Evolutionary conservation across 1,284 basidiomycete genomes (phyloP).

Genomic region (Grifola frondosa): DNA sequence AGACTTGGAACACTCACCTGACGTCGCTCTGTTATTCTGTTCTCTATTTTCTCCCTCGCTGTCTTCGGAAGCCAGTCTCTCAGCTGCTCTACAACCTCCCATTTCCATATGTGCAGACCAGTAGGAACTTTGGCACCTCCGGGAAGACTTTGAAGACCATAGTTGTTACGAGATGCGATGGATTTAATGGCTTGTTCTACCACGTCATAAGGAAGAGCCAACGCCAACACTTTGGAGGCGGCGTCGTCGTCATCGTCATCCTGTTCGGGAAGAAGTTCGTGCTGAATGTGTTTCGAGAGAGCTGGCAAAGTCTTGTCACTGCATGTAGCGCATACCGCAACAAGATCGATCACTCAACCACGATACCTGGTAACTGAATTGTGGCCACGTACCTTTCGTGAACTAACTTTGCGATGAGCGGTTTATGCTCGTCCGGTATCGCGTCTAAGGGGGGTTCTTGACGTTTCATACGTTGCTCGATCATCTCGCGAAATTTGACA

Average conservation of each 20-base stretch:
- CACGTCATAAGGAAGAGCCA: constrained; percentile 48
- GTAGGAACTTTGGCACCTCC: constrained; percentile 54
- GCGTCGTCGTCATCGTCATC: constrained; percentile 52
- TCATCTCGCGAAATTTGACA: constrained; percentile 70
- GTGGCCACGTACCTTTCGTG: constrained; percentile 67
- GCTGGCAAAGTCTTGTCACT: constrained; percentile 69
- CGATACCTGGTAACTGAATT: neutral
- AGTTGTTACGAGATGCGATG: constrained; percentile 67
- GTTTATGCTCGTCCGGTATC: constrained; percentile 67
- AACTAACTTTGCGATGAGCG: constrained; percentile 76
- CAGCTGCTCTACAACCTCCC: constrained; percentile 71
- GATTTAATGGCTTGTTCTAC: constrained; percentile 64
- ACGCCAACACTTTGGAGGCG: constrained; percentile 20
- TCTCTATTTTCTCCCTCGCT: constrained; percentile 61
- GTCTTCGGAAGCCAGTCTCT: constrained; percentile 70
- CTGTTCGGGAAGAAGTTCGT: constrained; percentile 55
- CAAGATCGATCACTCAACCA: neutral
- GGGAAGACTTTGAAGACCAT: constrained; percentile 58
- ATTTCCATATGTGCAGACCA: constrained; percentile 77
- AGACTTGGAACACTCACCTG: constrained; percentile 45
- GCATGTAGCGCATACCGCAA: neutral
- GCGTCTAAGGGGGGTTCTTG: constrained; percentile 47
- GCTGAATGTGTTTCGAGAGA: constrained; percentile 65
- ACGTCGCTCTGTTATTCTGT: constrained; percentile 63
- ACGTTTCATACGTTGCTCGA: constrained; percentile 49